These are phyloP conservation scores for Flaveria ramosissima DNA, from an alignment of 129 eudicot genomes.

Conservation along the genomic window DNA sequence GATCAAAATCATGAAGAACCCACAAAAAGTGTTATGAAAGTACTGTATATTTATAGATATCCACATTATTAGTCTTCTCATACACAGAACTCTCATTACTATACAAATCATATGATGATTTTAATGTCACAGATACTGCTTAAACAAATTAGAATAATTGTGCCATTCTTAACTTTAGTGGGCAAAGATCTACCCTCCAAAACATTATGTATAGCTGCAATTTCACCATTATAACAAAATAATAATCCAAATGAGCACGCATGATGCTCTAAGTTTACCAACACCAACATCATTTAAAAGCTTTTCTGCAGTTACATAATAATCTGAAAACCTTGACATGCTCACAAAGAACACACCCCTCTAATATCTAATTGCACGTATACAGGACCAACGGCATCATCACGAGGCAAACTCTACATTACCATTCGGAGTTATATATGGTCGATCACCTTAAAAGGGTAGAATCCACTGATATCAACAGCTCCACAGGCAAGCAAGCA, in stretches of 20 bases:
- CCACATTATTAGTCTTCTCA: no score
- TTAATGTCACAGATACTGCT: no score
- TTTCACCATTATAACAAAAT: background rate
- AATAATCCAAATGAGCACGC: conserved; percentile 3
- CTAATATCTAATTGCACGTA: conserved; percentile 18
- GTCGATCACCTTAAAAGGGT: conserved; percentile 26
- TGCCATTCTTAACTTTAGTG: background rate
- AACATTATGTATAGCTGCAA: background rate
- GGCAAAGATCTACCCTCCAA: background rate
- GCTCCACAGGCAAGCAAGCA: conserved; percentile 32
- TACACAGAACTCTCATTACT: no score
- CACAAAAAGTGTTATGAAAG: no score
- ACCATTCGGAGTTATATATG: conserved; percentile 25
- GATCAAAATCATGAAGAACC: no score
- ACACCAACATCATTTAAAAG: conserved; percentile 26
- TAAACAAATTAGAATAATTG: background rate
- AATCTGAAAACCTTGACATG: conserved; percentile 1
- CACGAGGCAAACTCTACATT: conserved; percentile 20
- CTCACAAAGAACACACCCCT: conserved; percentile 8
- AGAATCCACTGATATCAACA: conserved; percentile 33
- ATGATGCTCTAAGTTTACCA: background rate
- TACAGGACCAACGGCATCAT: conserved; percentile 9
- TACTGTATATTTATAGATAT: no score
- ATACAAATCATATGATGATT: background rate
- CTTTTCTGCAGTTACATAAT: conserved; percentile 23